These are phyloP conservation scores for Dalbergia cochinchinensis DNA, from an alignment of 306 rosid species.

Conservation along the genomic window DNA sequence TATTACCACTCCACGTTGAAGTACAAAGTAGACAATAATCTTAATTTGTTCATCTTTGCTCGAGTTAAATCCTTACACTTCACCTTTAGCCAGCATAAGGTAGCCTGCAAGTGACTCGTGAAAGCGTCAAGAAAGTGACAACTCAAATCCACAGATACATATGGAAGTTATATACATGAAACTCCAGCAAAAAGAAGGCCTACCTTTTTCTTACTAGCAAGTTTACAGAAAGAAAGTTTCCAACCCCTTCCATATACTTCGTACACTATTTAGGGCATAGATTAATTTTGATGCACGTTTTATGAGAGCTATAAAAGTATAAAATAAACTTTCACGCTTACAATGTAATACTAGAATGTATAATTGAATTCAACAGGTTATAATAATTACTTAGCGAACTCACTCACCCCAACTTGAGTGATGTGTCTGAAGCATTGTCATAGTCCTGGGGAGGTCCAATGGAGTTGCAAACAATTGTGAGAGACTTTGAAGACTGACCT, in stretches of 20 bases:
- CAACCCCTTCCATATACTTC: no score
- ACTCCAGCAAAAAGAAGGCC: background rate
- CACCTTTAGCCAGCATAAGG: conserved; percentile 63
- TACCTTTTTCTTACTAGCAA: background rate
- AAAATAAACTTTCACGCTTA: no score
- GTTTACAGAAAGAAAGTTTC: no score
- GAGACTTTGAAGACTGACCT: conserved; percentile 91
- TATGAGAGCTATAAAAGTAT: no score
- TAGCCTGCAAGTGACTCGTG: conserved; percentile 55
- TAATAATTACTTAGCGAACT: no score
- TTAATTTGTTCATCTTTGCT: background rate
- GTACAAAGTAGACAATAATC: background rate
- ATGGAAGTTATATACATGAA: background rate
- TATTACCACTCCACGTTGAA: background rate
- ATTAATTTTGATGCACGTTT: no score
- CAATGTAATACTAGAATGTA: no score
- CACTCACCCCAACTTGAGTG: conserved; percentile 85
- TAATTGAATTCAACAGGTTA: no score
- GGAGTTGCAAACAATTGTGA: conserved; percentile 71
- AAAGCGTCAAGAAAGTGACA: background rate
- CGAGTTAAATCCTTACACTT: background rate
- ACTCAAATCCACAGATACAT: background rate
- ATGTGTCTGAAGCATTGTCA: conserved; percentile 82
- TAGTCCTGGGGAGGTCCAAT: conserved; percentile 68
- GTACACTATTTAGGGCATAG: no score